Evolutionary conservation across 441 rosid genomes (phyloP).

Genomic region (Gossypium armourianum): DNA sequence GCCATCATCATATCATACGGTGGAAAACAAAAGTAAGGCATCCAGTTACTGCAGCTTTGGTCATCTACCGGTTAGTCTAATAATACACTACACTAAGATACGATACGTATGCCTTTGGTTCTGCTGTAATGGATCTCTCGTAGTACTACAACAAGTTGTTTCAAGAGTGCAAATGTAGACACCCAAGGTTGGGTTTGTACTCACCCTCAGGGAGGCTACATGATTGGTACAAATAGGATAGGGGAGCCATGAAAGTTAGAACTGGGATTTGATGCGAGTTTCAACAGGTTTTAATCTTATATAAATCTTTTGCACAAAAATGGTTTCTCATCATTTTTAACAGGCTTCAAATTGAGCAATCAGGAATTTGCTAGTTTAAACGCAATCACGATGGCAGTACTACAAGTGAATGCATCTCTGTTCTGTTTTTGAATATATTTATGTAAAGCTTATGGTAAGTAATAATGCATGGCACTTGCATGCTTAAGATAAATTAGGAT

Average conservation of each 20-base stretch:
- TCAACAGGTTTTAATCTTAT: not conserved
- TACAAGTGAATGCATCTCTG: conserved; percentile 13
- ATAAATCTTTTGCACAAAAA: not conserved
- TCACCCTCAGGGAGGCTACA: conserved; percentile 19
- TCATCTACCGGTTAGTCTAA: conserved; percentile 25
- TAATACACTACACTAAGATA: conserved; percentile 1
- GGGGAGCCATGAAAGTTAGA: conserved; percentile 14
- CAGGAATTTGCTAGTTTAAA: conserved; percentile 21
- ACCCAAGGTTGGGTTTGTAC: not conserved
- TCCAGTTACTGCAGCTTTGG: conserved; percentile 12
- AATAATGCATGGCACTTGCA: conserved; percentile 9
- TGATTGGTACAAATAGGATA: not conserved
- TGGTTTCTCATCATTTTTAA: not conserved
- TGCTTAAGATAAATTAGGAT: conserved; percentile 17
- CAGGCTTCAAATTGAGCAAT: not conserved
- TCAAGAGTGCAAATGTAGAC: conserved; percentile 14
- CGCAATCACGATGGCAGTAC: conserved; percentile 13
- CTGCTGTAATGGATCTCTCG: conserved; percentile 16
- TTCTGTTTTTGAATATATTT: conserved; percentile 15
- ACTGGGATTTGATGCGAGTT: conserved; percentile 25
- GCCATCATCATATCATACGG: not conserved
- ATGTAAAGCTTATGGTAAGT: conserved; percentile 13
- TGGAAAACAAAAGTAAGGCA: conserved; percentile 12
- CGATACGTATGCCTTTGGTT: conserved; percentile 10
- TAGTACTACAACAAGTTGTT: conserved; percentile 17